Conservation (phyloP, 169 alveolate genomes). For the Babesia ovis region DNA sequence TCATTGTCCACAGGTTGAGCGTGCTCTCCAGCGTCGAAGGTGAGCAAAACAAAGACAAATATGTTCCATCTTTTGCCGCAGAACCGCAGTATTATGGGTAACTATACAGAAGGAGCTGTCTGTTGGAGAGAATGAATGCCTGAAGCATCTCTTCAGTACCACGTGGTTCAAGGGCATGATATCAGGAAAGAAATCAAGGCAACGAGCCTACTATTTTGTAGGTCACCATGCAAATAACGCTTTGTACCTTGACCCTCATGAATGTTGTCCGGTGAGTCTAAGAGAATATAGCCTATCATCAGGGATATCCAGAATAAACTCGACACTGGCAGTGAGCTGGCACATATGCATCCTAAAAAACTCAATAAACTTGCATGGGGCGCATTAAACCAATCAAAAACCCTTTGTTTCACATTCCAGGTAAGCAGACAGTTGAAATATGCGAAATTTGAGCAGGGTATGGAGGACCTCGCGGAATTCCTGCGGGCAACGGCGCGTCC, state of each 20-base stretch:
- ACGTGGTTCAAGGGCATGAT: conserved; percentile 69
- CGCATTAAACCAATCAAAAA: background rate
- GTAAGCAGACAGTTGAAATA: background rate
- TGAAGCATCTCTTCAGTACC: conserved; percentile 52
- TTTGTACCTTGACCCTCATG: conserved; percentile 70
- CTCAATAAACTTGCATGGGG: conserved; percentile 3
- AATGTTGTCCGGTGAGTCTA: conserved; percentile 56
- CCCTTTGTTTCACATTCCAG: background rate
- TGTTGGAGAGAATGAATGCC: conserved; percentile 32
- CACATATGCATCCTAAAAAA: background rate
- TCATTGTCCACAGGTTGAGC: conserved; percentile 12
- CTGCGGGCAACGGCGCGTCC: conserved; percentile 23
- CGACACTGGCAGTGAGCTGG: background rate
- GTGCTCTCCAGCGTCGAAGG: background rate
- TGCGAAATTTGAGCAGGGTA: background rate
- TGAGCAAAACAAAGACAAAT: background rate
- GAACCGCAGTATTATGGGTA: conserved; percentile 34
- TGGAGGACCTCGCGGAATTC: background rate
- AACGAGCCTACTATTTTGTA: conserved; percentile 64
- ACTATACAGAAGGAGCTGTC: conserved; percentile 37
- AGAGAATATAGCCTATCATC: background rate
- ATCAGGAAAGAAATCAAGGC: conserved; percentile 51
- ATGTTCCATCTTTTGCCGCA: background rate
- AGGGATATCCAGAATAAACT: background rate
- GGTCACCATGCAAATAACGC: conserved; percentile 59